A percentile compares a stretch with the other conserved stretches of the same genome.
phyloP scores from a whole-genome alignment of 2,329 filamentous ascomycete species.

The Microsporum canis region DNA sequence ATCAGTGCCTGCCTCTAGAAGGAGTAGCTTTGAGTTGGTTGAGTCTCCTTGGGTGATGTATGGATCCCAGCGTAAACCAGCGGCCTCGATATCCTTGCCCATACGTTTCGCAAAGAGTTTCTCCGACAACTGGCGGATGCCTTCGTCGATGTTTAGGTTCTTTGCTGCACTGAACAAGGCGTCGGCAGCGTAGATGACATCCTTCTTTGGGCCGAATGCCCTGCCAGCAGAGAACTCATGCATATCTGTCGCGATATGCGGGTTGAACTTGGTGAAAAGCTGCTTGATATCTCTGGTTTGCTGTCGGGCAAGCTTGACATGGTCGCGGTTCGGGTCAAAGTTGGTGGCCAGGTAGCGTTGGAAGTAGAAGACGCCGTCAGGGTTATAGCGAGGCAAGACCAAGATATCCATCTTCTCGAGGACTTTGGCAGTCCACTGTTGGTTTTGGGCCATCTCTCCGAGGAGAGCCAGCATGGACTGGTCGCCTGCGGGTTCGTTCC shows the following conservation, averaged over 20 bases:
- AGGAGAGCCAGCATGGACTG: slow-evolving; percentile 7
- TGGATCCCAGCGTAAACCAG: slow-evolving; percentile 6
- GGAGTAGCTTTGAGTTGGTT: not conserved
- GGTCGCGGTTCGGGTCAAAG: slow-evolving; percentile 7
- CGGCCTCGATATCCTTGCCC: slow-evolving; percentile 5
- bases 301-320: slow-evolving; percentile 4
- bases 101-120: slow-evolving; percentile 6
- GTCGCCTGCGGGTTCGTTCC: slow-evolving; percentile 6
- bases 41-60: not conserved
- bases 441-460: not conserved
- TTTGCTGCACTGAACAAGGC: slow-evolving; percentile 6
- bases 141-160: slow-evolving; percentile 5
- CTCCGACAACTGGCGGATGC: slow-evolving; percentile 6
- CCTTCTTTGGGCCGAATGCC: not conserved
- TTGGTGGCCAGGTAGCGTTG: slow-evolving; percentile 9
- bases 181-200: slow-evolving; percentile 1
- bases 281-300: slow-evolving; percentile 7
- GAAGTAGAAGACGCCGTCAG: slow-evolving; percentile 8
- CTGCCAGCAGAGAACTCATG: slow-evolving; percentile 5
- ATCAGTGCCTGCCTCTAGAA: slow-evolving; percentile 5
- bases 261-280: slow-evolving; percentile 1
- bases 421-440: slow-evolving; percentile 1
- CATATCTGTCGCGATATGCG: slow-evolving; percentile 6
- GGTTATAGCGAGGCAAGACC: slow-evolving; percentile 5
- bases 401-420: slow-evolving; percentile 6